Evolutionary conservation across 2,329 filamentous ascomycete genomes (phyloP).

Genomic region (Coniochaeta sp.): DNA sequence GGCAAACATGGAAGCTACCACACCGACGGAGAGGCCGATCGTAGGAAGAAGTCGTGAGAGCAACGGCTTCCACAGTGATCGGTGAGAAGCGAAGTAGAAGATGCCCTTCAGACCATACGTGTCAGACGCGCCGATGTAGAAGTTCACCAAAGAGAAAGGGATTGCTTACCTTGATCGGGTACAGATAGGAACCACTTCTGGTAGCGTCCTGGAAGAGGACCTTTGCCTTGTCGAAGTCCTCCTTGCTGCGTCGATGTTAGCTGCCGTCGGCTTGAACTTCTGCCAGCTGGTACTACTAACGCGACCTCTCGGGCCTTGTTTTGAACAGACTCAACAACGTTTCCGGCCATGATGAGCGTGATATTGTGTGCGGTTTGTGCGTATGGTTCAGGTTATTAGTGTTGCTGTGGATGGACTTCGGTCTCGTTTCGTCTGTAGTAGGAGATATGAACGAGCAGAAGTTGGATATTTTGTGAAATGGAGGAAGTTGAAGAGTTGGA

Average conservation of each 20-base stretch:
- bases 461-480: background rate
- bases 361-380: background rate
- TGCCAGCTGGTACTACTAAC: conserved; percentile 21
- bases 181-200: conserved; percentile 72
- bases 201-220: conserved; percentile 60
- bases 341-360: conserved; percentile 10
- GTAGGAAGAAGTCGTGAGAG: conserved; percentile 50
- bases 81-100: conserved; percentile 49
- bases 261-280: background rate
- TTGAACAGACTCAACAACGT: conserved; percentile 28
- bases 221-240: conserved; percentile 64
- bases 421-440: background rate
- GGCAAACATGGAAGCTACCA: conserved; percentile 76
- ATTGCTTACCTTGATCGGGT: conserved; percentile 61
- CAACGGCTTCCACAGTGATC: conserved; percentile 51
- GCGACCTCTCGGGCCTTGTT: conserved; percentile 42
- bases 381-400: too few relatives aligned
- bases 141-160: background rate
- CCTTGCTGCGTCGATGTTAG: conserved; percentile 33
- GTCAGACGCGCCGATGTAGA: background rate
- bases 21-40: conserved; percentile 60
- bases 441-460: background rate
- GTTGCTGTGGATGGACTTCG: background rate
- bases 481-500: background rate
- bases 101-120: conserved; percentile 37